Percentiles rank a stretch among this genome's conserved stretches.
Evolutionary conservation across 306 rosid species (phyloP).

Genomic region (Cajanus cajan): DNA sequence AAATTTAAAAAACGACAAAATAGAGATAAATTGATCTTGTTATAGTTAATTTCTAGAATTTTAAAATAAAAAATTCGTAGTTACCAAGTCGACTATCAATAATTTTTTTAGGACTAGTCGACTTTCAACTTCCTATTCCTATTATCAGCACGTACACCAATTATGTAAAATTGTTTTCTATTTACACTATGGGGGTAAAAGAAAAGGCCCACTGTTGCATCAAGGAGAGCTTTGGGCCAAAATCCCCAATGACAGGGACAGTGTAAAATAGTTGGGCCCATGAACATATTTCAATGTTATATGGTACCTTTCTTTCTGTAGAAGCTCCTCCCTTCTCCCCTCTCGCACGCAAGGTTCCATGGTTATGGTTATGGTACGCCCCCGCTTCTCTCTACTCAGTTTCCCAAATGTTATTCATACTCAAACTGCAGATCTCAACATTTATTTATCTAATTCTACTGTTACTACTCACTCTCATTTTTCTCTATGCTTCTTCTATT

Average conservation of each 20-base stretch:
- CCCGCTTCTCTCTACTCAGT: not conserved
- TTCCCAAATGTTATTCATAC: not conserved
- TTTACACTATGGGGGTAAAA: too few species aligned
- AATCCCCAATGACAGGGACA: not conserved
- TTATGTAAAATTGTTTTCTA: too few species aligned
- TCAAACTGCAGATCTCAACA: slow-evolving; percentile 18
- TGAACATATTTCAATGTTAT: not conserved
- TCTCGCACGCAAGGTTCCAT: not conserved
- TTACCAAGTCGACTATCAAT: too few species aligned
- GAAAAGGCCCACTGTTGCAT: too few species aligned
- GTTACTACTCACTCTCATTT: not conserved
- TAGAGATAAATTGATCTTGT: too few species aligned
- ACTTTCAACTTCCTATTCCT: too few species aligned
- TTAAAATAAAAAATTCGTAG: too few species aligned
- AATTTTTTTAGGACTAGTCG: too few species aligned
- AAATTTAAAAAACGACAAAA: too few species aligned
- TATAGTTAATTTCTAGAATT: too few species aligned
- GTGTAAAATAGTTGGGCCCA: slow-evolving; percentile 2
- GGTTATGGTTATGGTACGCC: slow-evolving; percentile 18
- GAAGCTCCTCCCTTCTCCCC: slow-evolving; percentile 6
- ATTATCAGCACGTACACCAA: too few species aligned
- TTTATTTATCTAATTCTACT: not conserved
- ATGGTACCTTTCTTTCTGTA: not conserved
- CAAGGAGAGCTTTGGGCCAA: not conserved
- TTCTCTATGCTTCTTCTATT: not conserved